phyloP scores from a whole-genome alignment of 2,329 filamentous ascomycete species.

The Stagonosporopsis tanaceti region DNA sequence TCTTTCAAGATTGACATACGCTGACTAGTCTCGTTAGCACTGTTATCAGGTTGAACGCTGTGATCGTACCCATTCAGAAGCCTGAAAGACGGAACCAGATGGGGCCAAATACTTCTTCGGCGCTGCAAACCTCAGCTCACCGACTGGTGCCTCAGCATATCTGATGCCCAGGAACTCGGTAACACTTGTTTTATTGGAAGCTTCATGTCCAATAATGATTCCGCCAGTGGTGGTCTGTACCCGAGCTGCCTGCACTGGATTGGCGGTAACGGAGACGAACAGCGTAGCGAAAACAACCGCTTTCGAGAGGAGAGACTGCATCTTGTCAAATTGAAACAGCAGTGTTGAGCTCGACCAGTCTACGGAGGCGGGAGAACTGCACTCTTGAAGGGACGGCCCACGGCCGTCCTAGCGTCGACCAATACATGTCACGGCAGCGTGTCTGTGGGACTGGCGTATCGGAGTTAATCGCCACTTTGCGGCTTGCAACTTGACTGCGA shows the following conservation, averaged over 20 bases:
- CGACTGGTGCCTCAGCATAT: slow-evolving; percentile 46
- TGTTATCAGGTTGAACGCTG: not conserved
- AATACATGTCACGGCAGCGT: not conserved
- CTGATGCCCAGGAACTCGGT: slow-evolving; percentile 48
- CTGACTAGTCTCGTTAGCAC: slow-evolving; percentile 29
- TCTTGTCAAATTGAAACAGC: slow-evolving; percentile 21
- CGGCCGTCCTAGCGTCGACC: slow-evolving; percentile 2
- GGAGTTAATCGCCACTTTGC: slow-evolving; percentile 5
- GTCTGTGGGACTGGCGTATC: slow-evolving; percentile 3
- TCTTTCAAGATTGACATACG: slow-evolving; percentile 23
- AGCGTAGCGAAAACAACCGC: slow-evolving; percentile 22
- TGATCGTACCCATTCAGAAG: slow-evolving; percentile 33
- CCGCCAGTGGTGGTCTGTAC: slow-evolving; percentile 43
- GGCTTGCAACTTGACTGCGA: not conserved
- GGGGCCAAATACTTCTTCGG: slow-evolving; percentile 38
- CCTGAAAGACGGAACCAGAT: slow-evolving; percentile 30
- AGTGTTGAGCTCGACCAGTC: slow-evolving; percentile 8
- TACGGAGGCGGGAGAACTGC: slow-evolving; percentile 5
- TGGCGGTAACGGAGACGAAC: slow-evolving; percentile 18
- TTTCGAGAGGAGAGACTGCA: slow-evolving; percentile 23
- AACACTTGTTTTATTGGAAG: slow-evolving; percentile 32
- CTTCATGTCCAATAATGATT: slow-evolving; percentile 41
- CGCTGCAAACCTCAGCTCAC: slow-evolving; percentile 44
- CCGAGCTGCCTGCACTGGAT: not conserved
- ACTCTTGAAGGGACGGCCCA: slow-evolving; percentile 14